A percentile compares a stretch with the other conserved stretches of the same genome.
Evolutionary conservation across 345 rosid species (phyloP).

Genomic region (Pistacia vera): DNA sequence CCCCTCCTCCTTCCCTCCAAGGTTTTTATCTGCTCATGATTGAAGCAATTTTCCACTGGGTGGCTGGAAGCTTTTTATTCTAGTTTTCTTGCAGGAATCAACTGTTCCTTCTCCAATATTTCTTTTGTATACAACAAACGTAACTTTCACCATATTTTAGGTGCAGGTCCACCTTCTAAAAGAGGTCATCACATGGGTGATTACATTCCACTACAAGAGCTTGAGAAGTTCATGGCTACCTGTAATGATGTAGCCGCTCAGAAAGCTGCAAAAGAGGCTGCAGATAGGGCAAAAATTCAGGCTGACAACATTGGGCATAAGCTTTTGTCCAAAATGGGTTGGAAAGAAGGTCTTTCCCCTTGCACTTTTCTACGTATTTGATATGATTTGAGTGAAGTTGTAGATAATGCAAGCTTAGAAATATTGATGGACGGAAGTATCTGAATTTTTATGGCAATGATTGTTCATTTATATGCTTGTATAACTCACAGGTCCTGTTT

Average conservation of each 20-base stretch:
- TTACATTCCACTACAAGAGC: constrained; percentile 90
- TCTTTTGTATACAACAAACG: constrained; percentile 4
- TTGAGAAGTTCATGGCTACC: constrained; percentile 82
- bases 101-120: background rate
- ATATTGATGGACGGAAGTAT: background rate
- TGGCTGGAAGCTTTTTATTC: background rate
- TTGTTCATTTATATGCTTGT: background rate
- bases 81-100: background rate
- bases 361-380: background rate
- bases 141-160: constrained; percentile 1
- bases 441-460: background rate
- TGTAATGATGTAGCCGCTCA: constrained; percentile 78
- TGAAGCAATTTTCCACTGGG: constrained; percentile 6
- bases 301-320: constrained; percentile 97
- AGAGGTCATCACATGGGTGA: constrained; percentile 99
- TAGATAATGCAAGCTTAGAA: background rate
- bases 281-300: constrained; percentile 84
- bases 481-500: background rate
- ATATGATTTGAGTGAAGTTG: background rate
- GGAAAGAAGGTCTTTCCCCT: constrained; percentile 85
- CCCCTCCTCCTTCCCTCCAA: constrained; percentile 93
- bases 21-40: constrained; percentile 37
- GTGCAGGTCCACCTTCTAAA: constrained; percentile 43
- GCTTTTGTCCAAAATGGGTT: constrained; percentile 96
- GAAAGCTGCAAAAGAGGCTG: constrained; percentile 69